Percentiles rank a stretch among this genome's conserved stretches.
Conservation (phyloP, 164 flowering plant species). For the Warburgia ugandensis region DNA sequence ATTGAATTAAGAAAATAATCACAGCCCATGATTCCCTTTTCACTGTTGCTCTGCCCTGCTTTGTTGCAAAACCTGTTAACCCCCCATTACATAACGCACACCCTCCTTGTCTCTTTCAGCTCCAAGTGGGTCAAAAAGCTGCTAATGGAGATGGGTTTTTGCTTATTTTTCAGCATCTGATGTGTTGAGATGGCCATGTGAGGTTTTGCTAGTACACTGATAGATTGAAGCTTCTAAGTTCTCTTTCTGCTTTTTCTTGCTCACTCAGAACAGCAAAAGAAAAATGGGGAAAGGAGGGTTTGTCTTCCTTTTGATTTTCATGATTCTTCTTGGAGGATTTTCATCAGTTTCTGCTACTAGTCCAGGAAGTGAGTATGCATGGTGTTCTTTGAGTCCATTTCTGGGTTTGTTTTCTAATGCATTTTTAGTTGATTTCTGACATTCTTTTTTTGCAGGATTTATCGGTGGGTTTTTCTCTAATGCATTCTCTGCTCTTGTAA, state of each 20-base stretch:
- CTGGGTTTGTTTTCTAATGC: neutral
- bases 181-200: too few relatives aligned
- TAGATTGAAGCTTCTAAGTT: slow-evolving; percentile 17
- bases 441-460: slow-evolving; percentile 44
- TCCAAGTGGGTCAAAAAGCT: neutral
- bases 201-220: slow-evolving; percentile 7
- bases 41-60: too few relatives aligned
- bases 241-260: slow-evolving; percentile 1
- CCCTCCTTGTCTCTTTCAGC: slow-evolving; percentile 1
- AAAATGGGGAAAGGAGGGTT: slow-evolving; percentile 35
- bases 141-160: slow-evolving; percentile 15
- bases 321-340: slow-evolving; percentile 5
- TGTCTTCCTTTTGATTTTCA: slow-evolving; percentile 21
- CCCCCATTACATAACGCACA: neutral
- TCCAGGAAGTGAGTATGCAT: slow-evolving; percentile 3
- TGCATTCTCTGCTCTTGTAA: slow-evolving; percentile 52
- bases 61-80: neutral
- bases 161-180: too few relatives aligned
- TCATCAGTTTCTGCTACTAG: slow-evolving; percentile 5
- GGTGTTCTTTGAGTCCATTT: neutral
- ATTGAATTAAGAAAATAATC: slow-evolving; percentile 7
- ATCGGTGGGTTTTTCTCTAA: slow-evolving; percentile 67
- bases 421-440: neutral
- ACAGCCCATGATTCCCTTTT: slow-evolving; percentile 21
- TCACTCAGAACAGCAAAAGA: neutral